phyloP scores from a whole-genome alignment of 2,329 filamentous ascomycete genomes.

The Aspergillus neotritici region DNA sequence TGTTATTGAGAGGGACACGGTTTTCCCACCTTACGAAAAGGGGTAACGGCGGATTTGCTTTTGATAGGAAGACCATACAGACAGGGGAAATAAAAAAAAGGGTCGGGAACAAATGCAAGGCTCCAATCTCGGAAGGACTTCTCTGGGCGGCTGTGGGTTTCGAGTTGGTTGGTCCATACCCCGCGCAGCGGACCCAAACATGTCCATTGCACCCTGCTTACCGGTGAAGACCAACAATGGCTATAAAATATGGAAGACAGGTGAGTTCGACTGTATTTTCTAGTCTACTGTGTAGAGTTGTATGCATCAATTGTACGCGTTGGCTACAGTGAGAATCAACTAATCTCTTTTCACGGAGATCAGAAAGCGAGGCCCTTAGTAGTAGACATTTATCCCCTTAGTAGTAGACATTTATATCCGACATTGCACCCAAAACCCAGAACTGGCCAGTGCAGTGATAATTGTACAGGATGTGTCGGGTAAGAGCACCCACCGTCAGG shows the following conservation, averaged over 20 bases:
- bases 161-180: slow-evolving; percentile 15
- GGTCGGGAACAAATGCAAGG: slow-evolving; percentile 22
- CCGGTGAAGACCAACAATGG: slow-evolving; percentile 20
- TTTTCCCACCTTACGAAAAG: slow-evolving; percentile 7
- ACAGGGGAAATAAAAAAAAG: slow-evolving; percentile 17
- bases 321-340: no score
- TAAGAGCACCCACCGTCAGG: no score
- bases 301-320: not conserved
- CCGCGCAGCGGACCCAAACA: slow-evolving; percentile 25
- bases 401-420: no score
- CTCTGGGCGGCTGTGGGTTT: slow-evolving; percentile 9
- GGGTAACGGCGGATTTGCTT: slow-evolving; percentile 7
- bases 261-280: not conserved
- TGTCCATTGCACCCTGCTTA: slow-evolving; percentile 5
- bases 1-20: not conserved
- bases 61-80: slow-evolving; percentile 12
- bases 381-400: no score
- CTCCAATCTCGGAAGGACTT: slow-evolving; percentile 25
- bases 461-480: no score
- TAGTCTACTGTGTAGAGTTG: not conserved
- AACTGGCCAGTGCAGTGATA: no score
- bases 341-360: no score
- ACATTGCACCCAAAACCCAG: no score
- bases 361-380: no score
- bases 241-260: not conserved